Evolutionary conservation across 495 filamentous ascomycete species (phyloP), one percentile per base, ranked within the genome.

Genomic region (Xylaria telfairii): DNA sequence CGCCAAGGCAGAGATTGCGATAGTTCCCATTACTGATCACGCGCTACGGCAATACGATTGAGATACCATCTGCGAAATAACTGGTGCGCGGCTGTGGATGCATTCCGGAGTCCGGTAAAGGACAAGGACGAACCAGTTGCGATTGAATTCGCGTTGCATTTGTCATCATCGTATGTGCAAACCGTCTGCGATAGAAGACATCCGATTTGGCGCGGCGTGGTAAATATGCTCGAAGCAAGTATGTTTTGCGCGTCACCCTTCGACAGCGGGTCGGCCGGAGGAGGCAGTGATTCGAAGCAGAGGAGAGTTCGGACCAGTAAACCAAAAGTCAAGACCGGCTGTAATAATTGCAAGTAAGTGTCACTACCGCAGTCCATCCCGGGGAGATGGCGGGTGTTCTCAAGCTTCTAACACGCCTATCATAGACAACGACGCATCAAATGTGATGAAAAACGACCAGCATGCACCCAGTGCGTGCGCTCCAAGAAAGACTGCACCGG

Each of bases 381-480:
- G 28, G 56, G 17, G 37, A 6, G 9, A 9, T 59, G n/a, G 59
- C 37, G n/a, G 59, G n/a, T 26, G 10, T 15, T 13, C 42, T 65
- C 76, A 75, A 70, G 65, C 61, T 65, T 44, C 54, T 70, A 19
- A 69, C 66, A 41, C 41, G 7, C n/a, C 44, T 64, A 72, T 71
- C 8, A 28, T 67, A 91, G 89, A 73, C 85, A 84, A 60, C 83
- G 90, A 51, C 84, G 85, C 72, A 89, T 92, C 34, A 91, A 91
- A 79, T 92, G 90, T 79, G 90, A 89, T 77, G 90, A 92, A 76
- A 82, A 81, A 68, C 88, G 87, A 63, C 89, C 90, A 4, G 71
- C 74, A 4, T 92, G 89, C 73, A 78, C 78, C 41, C 86, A 87
- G 47, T 92, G 90, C 71, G 76, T 87, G 21, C 80, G 82, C 28